Evolutionary conservation across 2,329 filamentous ascomycete genomes (phyloP), one percentile per base, ranked within the genome.

Genomic region (Ciborinia camelliae): DNA sequence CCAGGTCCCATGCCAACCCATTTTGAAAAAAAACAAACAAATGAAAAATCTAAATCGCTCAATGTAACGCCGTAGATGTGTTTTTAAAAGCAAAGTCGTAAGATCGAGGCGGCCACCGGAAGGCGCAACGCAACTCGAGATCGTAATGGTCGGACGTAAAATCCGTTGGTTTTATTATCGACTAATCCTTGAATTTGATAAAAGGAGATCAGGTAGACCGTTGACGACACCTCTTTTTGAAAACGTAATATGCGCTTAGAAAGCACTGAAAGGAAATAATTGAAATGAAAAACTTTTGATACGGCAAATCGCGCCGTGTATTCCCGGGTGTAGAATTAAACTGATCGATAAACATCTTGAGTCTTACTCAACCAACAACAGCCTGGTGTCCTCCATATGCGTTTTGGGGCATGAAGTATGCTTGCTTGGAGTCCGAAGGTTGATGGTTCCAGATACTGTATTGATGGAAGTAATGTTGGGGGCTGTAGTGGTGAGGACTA

Each of bases 351-450:
- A 45, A 15, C 37, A 23, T 32, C 18, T 23, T 43, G 26, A 32
- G 39, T 2, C 26, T 32, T 32, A 32, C 39, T 58, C 39, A 58
- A 35, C 28, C 39, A 59, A 78, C 80, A 67, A 81, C 78, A 55
- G 81, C 75, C 71, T 82, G 81, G 67, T 81, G 75, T 67, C 80
- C 80, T 66, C 79, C 81, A 54, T 77, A 77, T 55, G 73, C 76
- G 59, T 77, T 72, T 62, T 74, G 58, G n/a, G 35, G 74, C 75
- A 83, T 79, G 70, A 76, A 74, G 67, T 82, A 82, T 68, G 80
- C 77, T 65, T 83, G 81, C 63, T 81, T 77, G 69, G 81, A 84
- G 41, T 79, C 79, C 3, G 76, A 76, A 35, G 77, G 77, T 68
- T 81, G 78, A 18, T 77, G 76, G 35, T 72, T 79, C 81, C 80